Conservation (phyloP, 31 red algal genomes). For the Odonthalia washingtoniensis region DNA sequence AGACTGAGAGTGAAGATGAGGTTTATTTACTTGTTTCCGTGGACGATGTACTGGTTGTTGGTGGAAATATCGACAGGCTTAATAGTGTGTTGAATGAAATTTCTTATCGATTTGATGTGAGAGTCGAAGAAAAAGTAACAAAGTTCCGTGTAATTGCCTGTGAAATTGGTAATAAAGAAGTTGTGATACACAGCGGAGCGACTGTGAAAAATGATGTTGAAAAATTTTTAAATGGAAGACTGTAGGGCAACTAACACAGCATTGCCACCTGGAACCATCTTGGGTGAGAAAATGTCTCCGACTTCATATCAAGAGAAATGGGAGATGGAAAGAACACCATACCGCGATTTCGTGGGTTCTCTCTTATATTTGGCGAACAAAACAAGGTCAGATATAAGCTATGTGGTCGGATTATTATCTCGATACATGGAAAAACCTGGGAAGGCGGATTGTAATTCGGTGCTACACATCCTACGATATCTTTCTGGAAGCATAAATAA, state of each 20-base stretch:
- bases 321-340: constrained; percentile 14
- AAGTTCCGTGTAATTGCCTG: constrained; percentile 40
- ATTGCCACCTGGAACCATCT: not conserved
- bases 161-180: not conserved
- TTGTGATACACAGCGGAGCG: constrained; percentile 1
- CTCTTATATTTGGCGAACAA: constrained; percentile 24
- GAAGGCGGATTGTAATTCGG: constrained; percentile 28
- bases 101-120: constrained; percentile 1
- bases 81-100: not conserved
- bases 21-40: constrained; percentile 37
- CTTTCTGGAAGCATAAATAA: not conserved
- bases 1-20: not conserved
- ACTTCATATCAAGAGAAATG: not conserved
- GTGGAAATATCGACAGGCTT: not conserved
- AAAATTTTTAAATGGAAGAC: constrained; percentile 30
- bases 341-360: constrained; percentile 29
- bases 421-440: constrained; percentile 32
- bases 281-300: not conserved
- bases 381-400: constrained; percentile 28
- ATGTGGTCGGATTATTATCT: constrained; percentile 26
- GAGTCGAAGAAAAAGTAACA: not conserved
- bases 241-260: not conserved
- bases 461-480: constrained; percentile 37
- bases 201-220: not conserved
- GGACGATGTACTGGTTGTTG: constrained; percentile 44